A percentile compares a stretch with the other conserved stretches of the same genome.
Evolutionary conservation across 2,329 filamentous ascomycete species (phyloP).

Genomic region (Cladorrhinum sp.): DNA sequence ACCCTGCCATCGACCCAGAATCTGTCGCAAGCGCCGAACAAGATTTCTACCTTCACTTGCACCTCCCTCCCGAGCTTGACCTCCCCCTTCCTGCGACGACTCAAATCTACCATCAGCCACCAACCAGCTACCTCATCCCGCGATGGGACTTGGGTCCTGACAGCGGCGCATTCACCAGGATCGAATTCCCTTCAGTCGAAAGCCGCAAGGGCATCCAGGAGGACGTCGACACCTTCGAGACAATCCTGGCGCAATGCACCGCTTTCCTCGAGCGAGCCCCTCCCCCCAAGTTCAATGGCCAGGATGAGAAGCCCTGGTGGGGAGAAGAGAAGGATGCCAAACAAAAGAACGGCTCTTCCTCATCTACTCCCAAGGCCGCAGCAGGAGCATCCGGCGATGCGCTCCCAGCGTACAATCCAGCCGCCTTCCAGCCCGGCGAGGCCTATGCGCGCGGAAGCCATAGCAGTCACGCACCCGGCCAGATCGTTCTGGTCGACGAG

Average conservation of each 20-base stretch:
- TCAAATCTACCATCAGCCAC: slow-evolving; percentile 95
- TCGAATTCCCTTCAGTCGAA: slow-evolving; percentile 80
- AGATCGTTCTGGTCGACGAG: slow-evolving; percentile 91
- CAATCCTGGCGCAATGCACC: slow-evolving; percentile 95
- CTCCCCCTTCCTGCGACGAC: slow-evolving; percentile 91
- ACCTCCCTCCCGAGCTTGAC: slow-evolving; percentile 91
- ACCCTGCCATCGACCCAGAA: slow-evolving; percentile 52
- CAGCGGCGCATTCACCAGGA: slow-evolving; percentile 84
- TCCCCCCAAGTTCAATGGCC: slow-evolving; percentile 47
- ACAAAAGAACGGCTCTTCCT: slow-evolving; percentile 17
- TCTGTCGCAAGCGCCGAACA: slow-evolving; percentile 62
- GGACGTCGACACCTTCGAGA: slow-evolving; percentile 94
- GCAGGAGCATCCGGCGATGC: slow-evolving; percentile 38
- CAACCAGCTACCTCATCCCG: slow-evolving; percentile 88
- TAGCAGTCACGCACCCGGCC: slow-evolving; percentile 59
- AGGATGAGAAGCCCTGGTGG: slow-evolving; percentile 30
- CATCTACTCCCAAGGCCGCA: slow-evolving; percentile 24
- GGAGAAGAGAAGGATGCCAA: slow-evolving; percentile 26
- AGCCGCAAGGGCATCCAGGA: slow-evolving; percentile 75
- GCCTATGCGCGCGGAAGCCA: slow-evolving; percentile 66
- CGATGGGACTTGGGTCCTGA: slow-evolving; percentile 90
- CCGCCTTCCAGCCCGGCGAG: slow-evolving; percentile 74
- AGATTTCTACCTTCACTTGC: slow-evolving; percentile 95
- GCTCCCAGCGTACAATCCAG: slow-evolving; percentile 72
- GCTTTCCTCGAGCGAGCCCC: slow-evolving; percentile 85